Evolutionary conservation across 345 rosid species (phyloP).

Genomic region (Rhizophora mangle): DNA sequence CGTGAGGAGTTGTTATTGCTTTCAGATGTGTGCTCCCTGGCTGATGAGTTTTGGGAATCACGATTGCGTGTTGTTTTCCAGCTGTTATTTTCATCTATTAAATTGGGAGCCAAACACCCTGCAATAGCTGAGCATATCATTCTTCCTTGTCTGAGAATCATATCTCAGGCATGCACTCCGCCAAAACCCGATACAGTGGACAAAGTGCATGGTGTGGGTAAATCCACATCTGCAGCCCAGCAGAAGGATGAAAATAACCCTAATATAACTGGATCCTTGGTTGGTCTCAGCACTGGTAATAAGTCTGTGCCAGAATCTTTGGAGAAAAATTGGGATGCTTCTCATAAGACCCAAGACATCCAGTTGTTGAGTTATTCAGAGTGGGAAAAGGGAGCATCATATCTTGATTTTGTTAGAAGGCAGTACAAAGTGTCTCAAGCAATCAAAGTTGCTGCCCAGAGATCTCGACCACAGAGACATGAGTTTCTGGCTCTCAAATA

Average conservation of each 20-base stretch:
- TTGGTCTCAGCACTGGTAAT: conserved; percentile 32
- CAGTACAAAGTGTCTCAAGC: conserved; percentile 86
- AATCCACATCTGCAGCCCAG: conserved; percentile 46
- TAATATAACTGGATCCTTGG: conserved; percentile 38
- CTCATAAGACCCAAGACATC: conserved; percentile 69
- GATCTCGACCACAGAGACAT: conserved; percentile 66
- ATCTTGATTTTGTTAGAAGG: conserved; percentile 97
- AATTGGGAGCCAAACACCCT: conserved; percentile 97
- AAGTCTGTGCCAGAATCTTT: conserved; percentile 47
- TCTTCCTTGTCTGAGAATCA: conserved; percentile 94
- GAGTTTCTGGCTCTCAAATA: conserved; percentile 90
- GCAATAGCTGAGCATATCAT: conserved; percentile 94
- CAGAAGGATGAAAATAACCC: conserved; percentile 60
- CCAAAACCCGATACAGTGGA: conserved; percentile 90
- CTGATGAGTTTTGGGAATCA: conserved; percentile 98
- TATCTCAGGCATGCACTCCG: conserved; percentile 95
- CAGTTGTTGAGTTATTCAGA: conserved; percentile 87
- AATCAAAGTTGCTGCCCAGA: conserved; percentile 60
- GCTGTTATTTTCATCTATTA: conserved; percentile 87
- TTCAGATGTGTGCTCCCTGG: conserved; percentile 92
- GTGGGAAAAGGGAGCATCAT: conserved; percentile 98
- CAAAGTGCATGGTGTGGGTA: conserved; percentile 59
- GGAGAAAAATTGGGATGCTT: conserved; percentile 62
- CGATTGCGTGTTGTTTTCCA: conserved; percentile 92
- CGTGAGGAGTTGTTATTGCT: conserved; percentile 92